Conservation (phyloP, 306 rosid species). For the Dicorynia guianensis region DNA sequence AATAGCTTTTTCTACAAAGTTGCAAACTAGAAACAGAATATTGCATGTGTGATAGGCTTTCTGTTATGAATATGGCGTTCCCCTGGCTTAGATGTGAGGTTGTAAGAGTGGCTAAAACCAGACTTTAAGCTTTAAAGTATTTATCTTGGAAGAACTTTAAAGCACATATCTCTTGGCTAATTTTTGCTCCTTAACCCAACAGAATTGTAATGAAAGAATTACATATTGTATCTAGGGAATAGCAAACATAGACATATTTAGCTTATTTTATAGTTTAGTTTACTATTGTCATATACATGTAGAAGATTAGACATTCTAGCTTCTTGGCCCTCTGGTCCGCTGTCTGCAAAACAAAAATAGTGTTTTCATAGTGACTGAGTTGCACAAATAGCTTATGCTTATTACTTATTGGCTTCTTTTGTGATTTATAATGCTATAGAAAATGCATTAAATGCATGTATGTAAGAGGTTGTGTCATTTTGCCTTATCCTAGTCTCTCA, state of each 20-base stretch:
- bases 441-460: constrained; percentile 15
- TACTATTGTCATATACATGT: neutral
- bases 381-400: neutral
- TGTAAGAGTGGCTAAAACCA: neutral
- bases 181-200: neutral
- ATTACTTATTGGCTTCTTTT: neutral
- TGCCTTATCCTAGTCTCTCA: neutral
- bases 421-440: constrained; percentile 1
- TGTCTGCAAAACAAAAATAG: neutral
- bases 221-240: constrained; percentile 8
- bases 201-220: neutral
- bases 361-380: neutral
- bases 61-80: neutral
- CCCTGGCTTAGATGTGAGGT: too few species aligned
- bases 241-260: neutral
- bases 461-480: neutral
- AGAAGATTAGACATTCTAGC: neutral
- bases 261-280: neutral
- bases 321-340: neutral
- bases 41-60: too few species aligned
- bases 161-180: neutral
- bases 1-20: neutral
- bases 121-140: constrained; percentile 1
- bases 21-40: too few species aligned
- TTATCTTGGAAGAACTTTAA: constrained; percentile 2